Base-by-base conservation (phyloP, 1,284 basidiomycete species). In the Thecaphora frezii region DNA sequence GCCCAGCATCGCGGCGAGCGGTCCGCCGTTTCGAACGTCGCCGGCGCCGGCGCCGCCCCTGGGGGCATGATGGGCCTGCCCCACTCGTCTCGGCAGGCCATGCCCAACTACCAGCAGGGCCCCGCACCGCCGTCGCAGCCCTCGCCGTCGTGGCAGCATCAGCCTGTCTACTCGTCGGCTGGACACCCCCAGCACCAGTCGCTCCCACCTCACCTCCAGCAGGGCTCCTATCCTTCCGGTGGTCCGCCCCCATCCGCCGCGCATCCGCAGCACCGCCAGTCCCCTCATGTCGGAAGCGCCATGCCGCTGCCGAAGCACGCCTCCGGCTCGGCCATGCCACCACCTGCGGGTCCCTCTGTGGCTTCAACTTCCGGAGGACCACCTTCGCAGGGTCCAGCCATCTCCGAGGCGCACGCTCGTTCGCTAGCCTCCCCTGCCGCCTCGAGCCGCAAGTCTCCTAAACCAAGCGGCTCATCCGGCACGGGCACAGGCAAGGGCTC, bases 131-230 rank as follows among this genome's bases (percentile, higher is more conserved):
- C 55, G 61, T 21, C 56, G 53, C 25, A 56, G 53, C 36, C 53
- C 61, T 66, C 63, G 9, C 63, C 63, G 14, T 55, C 57, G 26
- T 66, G 63, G 63, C 63, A 66, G 49, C 52, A 60, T n/a, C 62
- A 65, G 53, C 63, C 54, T 51, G 44, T 54, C 37, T 66, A 66
- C 36, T 55, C 46, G 46, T 49, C 49, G 23, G 55, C 58, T 24
- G 55, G 50, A 37, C 63, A 54, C 19, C 54, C 62, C 5, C 57
- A 51, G 37, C 48, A 58, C 40, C 48, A 54, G 10, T 43, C 46
- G 23, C 48, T 60, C 13, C 62, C 62, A 13, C 58, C 63, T 23
- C 63, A 61, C 43, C 47, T 66, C 5, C 63, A 66, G 14, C 62
- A 66, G 45, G 52, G 42, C 26, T 53, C 46, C 44, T 54, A 53